Conservation (phyloP, 805 yeast species). For the Dipodascopsis uninucleata region DNA sequence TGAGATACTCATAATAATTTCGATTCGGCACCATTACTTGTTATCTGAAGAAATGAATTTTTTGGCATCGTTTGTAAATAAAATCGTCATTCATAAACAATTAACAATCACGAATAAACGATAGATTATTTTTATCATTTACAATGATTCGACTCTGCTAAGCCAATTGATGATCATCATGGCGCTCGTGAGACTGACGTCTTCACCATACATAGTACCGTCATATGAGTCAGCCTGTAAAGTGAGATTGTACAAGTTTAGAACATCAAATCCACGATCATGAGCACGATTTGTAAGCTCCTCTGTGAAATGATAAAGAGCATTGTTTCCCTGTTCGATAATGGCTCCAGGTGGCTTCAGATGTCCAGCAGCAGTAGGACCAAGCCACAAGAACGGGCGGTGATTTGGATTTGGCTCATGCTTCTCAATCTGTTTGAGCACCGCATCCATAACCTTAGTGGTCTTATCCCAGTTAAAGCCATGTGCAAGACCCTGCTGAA, state of each 20-base stretch:
- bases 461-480: conserved; percentile 28
- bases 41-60: no score
- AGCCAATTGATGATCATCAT: conserved; percentile 28
- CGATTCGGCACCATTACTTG: no score
- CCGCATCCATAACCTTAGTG: conserved; percentile 25
- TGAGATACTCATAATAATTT: no score
- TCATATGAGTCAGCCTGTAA: conserved; percentile 26
- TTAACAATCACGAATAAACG: no score
- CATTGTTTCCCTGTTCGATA: conserved; percentile 28
- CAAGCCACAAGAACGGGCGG: conserved; percentile 27
- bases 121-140: no score
- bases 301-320: conserved; percentile 19
- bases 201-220: conserved; percentile 26
- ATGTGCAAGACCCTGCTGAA: conserved; percentile 24
- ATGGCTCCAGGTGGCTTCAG: conserved; percentile 28
- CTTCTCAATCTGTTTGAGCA: conserved; percentile 16
- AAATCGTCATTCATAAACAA: no score
- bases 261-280: conserved; percentile 21
- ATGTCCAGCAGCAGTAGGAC: conserved; percentile 28
- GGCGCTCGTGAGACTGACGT: conserved; percentile 20
- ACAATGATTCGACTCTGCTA: conserved; percentile 22
- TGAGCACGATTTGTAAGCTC: conserved; percentile 24
- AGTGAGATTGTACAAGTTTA: conserved; percentile 23
- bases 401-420: conserved; percentile 28
- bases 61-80: no score